Conservation (phyloP, 2,329 filamentous ascomycete genomes). For the Cladosporium austrohemisphaericum region DNA sequence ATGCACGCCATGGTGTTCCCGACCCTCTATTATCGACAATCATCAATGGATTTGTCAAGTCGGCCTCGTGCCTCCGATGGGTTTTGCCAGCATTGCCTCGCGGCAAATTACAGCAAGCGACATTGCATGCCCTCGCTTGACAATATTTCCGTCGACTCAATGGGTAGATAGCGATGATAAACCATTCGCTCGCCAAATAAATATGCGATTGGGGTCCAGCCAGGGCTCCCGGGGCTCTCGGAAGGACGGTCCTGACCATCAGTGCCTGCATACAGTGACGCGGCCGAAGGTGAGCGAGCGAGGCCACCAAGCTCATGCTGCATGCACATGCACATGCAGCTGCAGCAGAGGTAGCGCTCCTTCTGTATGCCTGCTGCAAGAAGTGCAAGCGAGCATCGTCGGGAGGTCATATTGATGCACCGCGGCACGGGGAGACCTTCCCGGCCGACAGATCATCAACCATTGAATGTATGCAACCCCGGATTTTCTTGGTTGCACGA, state of each 20-base stretch:
- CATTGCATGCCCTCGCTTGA: conserved; percentile 2
- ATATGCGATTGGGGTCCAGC: background rate
- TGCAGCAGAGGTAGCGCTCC: no score
- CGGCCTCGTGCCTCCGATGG: no score
- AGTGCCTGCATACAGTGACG: conserved; percentile 13
- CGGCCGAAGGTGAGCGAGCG: conserved; percentile 2
- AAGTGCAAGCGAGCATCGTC: conserved; percentile 6
- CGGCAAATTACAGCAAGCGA: no score
- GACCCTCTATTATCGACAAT: no score
- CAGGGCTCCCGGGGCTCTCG: conserved; percentile 8
- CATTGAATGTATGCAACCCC: background rate
- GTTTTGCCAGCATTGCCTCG: no score
- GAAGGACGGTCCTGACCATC: conserved; percentile 11
- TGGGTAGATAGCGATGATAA: background rate
- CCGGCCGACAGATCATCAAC: conserved; percentile 8
- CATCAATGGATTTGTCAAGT: no score
- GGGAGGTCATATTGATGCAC: conserved; percentile 1
- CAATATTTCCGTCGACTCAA: background rate
- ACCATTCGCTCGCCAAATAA: background rate
- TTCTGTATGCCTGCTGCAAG: conserved; percentile 1
- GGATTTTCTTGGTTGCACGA: conserved; percentile 3
- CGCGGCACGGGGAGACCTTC: conserved; percentile 9
- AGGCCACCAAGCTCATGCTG: conserved; percentile 5
- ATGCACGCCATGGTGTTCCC: no score
- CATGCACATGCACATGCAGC: background rate